A percentile compares a stretch with the other conserved stretches of the same genome.
These are phyloP conservation scores for Stipa capillata DNA, from an alignment of 176 grass and related monocot species.

Conservation along the genomic window DNA sequence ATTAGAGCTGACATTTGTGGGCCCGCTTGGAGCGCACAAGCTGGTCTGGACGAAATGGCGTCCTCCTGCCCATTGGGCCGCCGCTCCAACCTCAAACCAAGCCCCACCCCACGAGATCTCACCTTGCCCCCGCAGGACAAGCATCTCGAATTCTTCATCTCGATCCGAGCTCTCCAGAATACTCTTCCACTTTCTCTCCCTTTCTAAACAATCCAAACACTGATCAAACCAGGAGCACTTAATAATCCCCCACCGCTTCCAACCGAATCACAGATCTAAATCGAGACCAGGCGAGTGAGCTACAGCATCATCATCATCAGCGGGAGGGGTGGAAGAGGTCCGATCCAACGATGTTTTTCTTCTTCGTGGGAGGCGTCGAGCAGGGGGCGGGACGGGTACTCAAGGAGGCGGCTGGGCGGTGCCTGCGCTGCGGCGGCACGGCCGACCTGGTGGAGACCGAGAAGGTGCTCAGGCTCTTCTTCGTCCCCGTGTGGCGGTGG, in stretches of 20 bases:
- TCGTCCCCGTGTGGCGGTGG: conserved; percentile 78
- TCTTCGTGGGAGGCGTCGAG: conserved; percentile 79
- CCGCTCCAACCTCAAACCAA: not conserved
- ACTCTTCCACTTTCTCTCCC: not conserved
- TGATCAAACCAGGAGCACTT: not conserved
- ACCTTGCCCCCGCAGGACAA: not conserved
- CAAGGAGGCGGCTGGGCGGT: conserved; percentile 63
- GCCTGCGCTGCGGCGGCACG: conserved; percentile 58
- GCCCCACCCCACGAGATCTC: not conserved
- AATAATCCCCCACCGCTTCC: not conserved
- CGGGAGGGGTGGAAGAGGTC: no score
- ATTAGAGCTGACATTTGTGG: no score
- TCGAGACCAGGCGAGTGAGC: no score
- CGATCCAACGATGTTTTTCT: conserved; percentile 62
- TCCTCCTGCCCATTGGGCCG: no score
- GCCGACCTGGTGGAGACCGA: conserved; percentile 81
- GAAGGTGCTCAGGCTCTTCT: conserved; percentile 88
- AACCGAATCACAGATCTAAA: not conserved
- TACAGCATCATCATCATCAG: no score
- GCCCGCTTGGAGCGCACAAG: no score
- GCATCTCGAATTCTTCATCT: not conserved
- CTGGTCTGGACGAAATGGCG: no score
- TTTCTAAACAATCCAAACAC: not conserved
- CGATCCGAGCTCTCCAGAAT: conserved; percentile 19
- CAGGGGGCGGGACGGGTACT: conserved; percentile 53